phyloP scores from a whole-genome alignment of 257 asterid genomes.

The Solanum verrucosum region DNA sequence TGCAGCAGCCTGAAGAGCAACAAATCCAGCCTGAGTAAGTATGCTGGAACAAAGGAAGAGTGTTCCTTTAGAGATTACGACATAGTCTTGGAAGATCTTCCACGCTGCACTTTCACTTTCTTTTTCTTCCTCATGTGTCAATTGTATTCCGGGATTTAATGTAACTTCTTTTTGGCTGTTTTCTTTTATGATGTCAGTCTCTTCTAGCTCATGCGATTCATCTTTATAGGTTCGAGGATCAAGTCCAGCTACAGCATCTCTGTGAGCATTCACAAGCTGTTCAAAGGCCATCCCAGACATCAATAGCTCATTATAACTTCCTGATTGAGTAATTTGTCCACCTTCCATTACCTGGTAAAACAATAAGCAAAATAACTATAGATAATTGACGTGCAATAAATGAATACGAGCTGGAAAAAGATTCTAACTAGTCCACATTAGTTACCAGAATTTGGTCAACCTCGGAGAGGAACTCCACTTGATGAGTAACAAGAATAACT shows the following conservation, averaged over 20 bases:
- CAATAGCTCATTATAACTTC: slow-evolving; percentile 43
- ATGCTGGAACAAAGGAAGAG: not conserved
- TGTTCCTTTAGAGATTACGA: slow-evolving; percentile 37
- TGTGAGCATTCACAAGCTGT: slow-evolving; percentile 58
- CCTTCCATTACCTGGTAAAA: slow-evolving; percentile 50
- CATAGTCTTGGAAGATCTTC: slow-evolving; percentile 43
- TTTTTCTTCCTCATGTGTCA: slow-evolving; percentile 70
- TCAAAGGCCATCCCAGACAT: slow-evolving; percentile 51
- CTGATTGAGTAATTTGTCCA: slow-evolving; percentile 51
- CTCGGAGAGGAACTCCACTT: slow-evolving; percentile 58
- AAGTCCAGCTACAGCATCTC: slow-evolving; percentile 24
- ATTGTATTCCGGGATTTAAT: slow-evolving; percentile 19
- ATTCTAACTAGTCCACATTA: not conserved
- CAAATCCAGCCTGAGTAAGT: slow-evolving; percentile 33
- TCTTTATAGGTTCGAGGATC: slow-evolving; percentile 16
- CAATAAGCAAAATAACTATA: not conserved
- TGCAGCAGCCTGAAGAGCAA: slow-evolving; percentile 59
- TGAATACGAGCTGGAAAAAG: not conserved
- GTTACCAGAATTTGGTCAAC: slow-evolving; percentile 67
- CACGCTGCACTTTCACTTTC: slow-evolving; percentile 44
- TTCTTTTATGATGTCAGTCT: slow-evolving; percentile 9
- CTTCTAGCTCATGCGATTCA: slow-evolving; percentile 9
- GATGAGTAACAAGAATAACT: slow-evolving; percentile 77
- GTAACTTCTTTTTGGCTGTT: slow-evolving; percentile 31
- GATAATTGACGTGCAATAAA: not conserved